phyloP scores from a whole-genome alignment of 768 basidiomycete genomes.

The Mrakia blollopis region DNA sequence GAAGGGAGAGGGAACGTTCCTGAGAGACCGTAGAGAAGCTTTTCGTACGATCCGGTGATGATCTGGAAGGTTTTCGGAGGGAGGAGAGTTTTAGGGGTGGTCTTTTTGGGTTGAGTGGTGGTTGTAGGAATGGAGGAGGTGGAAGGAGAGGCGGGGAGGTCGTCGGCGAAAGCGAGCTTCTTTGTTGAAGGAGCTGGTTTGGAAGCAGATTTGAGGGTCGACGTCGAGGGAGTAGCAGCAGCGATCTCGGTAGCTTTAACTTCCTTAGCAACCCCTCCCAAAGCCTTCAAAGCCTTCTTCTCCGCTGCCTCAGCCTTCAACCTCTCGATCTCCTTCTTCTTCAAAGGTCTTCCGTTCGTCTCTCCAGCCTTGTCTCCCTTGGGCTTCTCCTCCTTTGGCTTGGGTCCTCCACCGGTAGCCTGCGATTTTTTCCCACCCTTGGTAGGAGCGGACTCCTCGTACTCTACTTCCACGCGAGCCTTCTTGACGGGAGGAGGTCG shows the following conservation, averaged over 20 bases:
- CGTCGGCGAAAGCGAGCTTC: constrained; percentile 28
- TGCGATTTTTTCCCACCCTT: constrained; percentile 21
- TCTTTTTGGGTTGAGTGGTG: not conserved
- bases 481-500: constrained; percentile 25
- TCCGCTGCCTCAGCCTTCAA: constrained; percentile 5
- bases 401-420: not conserved
- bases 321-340: constrained; percentile 14
- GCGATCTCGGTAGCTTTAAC: not conserved
- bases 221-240: too few relatives aligned
- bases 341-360: constrained; percentile 13
- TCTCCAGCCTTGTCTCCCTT: constrained; percentile 9
- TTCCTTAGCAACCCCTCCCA: not conserved
- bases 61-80: constrained; percentile 63
- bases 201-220: not conserved
- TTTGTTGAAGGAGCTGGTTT: constrained; percentile 3
- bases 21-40: constrained; percentile 83
- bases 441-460: constrained; percentile 22
- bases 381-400: constrained; percentile 3
- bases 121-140: not conserved
- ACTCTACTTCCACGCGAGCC: constrained; percentile 31
- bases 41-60: constrained; percentile 92
- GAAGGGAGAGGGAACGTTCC: constrained; percentile 50
- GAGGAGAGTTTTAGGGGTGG: not conserved
- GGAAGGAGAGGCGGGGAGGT: not conserved
- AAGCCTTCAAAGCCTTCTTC: not conserved